Base-by-base conservation (phyloP, 495 filamentous ascomycete genomes). In the Collariella sp. region DNA sequence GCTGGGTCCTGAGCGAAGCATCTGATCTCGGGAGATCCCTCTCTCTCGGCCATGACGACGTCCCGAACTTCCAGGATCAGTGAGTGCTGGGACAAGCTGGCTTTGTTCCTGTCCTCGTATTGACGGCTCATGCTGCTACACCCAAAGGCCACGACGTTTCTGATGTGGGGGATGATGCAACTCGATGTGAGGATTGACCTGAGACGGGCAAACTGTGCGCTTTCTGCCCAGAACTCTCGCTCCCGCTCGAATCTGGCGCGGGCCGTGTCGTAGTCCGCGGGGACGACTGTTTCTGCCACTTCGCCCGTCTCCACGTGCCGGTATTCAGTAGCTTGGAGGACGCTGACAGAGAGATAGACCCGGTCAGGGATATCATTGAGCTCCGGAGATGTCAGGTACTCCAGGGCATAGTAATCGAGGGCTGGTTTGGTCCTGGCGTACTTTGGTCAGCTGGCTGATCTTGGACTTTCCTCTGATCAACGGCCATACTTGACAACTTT, bases 1-100 rank as follows among this genome's bases (percentile, higher is more conserved):
- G 2, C 11, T 3, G 49, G 49, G 33, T 52, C 49, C 38, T 43
- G 49, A 3, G 39, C 50, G 16, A 20, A 53, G 50, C 50, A 53
- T 24, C 19, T 18, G 15, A 46, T 7, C 11, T 7, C 16, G 12
- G 12, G 15, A 23, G 9, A 2, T n/a, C 1, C 15, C 43, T 18
- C 19, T 19, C 19, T 18, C 33, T 16, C 24, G n/a, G n/a, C n/a
- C n/a, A n/a, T n/a, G n/a, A 33, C 43, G 20, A 31, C 2, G 6
- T 46, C 43, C 12, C 43, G 26, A n/a, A 49, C 29, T 7, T 5
- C 29, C 0, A 23, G 29, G 7, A 38, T 1, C 20, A 35, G 5
- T 19, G 34, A n/a, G 11, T 31, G 24, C n/a, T 46, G 43, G 2
- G 24, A 31, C 5, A 19, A 18, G 11, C 10, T 49, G 3, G 31